phyloP scores from a whole-genome alignment of 495 filamentous ascomycete genomes.

The Penicillium bovifimosum region DNA sequence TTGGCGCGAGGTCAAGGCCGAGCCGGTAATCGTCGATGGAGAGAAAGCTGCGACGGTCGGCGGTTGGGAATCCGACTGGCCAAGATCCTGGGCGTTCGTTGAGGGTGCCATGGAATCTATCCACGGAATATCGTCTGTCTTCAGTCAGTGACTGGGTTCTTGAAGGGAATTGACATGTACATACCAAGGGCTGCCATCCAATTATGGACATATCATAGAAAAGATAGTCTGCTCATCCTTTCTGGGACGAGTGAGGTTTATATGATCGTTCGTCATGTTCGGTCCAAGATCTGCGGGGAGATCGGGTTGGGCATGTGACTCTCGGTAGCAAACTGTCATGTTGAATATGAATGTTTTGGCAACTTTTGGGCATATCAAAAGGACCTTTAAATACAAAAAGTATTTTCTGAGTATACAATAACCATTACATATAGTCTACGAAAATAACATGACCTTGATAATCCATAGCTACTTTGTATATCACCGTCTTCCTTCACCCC shows the following conservation, averaged over 20 bases:
- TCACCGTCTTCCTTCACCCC: neutral
- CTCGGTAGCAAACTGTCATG: slow-evolving; percentile 8
- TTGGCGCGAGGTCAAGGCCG: slow-evolving; percentile 64
- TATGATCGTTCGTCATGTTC: slow-evolving; percentile 12
- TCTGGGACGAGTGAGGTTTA: slow-evolving; percentile 11
- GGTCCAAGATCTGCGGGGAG: slow-evolving; percentile 28
- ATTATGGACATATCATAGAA: slow-evolving; percentile 38
- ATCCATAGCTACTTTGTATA: neutral
- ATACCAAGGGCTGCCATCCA: slow-evolving; percentile 63
- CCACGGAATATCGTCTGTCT: slow-evolving; percentile 57
- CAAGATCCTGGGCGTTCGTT: slow-evolving; percentile 36
- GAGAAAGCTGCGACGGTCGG: slow-evolving; percentile 84
- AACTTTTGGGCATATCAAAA: neutral
- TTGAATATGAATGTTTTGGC: too few species aligned
- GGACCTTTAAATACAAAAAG: neutral
- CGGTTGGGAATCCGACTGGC: slow-evolving; percentile 45
- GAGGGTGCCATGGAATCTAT: slow-evolving; percentile 53
- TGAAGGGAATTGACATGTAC: slow-evolving; percentile 1
- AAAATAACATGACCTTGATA: neutral
- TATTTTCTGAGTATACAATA: neutral
- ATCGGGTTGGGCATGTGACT: slow-evolving; percentile 25
- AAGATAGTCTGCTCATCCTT: slow-evolving; percentile 18
- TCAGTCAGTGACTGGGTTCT: slow-evolving; percentile 19
- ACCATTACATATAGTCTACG: neutral
- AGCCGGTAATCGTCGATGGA: slow-evolving; percentile 65